phyloP scores from a whole-genome alignment of 257 asterid genomes.

The Anisodus acutangulus region DNA sequence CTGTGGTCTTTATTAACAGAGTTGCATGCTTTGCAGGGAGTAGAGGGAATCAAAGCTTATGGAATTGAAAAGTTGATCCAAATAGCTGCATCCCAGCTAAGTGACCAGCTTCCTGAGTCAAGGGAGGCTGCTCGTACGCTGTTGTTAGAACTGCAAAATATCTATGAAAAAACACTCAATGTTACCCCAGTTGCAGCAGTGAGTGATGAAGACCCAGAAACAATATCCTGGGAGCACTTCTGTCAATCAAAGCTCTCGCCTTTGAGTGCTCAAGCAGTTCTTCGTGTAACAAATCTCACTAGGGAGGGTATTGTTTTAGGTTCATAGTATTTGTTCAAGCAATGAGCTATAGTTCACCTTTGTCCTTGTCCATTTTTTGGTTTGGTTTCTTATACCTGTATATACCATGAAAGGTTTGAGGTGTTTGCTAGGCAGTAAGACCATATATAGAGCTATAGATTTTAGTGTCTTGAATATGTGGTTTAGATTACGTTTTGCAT shows the following conservation, averaged over 20 bases:
- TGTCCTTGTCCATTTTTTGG: constrained; percentile 36
- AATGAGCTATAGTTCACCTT: constrained; percentile 38
- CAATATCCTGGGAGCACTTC: constrained; percentile 76
- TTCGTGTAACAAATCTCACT: constrained; percentile 76
- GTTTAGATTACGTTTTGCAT: constrained; percentile 22
- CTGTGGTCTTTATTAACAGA: background rate
- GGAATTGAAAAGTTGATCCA: constrained; percentile 82
- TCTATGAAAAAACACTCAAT: constrained; percentile 54
- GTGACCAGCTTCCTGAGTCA: constrained; percentile 89
- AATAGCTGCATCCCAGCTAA: constrained; percentile 85
- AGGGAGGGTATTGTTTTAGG: constrained; percentile 62
- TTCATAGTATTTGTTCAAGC: constrained; percentile 50
- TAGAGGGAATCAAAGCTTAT: constrained; percentile 69
- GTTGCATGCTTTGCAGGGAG: constrained; percentile 54
- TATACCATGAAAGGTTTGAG: constrained; percentile 60
- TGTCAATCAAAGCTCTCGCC: constrained; percentile 91
- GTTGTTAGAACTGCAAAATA: constrained; percentile 69
- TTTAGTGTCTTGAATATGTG: constrained; percentile 35
- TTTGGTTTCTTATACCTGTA: constrained; percentile 58
- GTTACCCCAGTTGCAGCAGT: constrained; percentile 39
- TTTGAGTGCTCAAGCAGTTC: constrained; percentile 85
- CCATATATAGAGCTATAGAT: constrained; percentile 44
- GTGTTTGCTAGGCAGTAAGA: constrained; percentile 47
- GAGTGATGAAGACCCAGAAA: constrained; percentile 50
- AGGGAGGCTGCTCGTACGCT: constrained; percentile 90